phyloP scores from a whole-genome alignment of 179 eudicot genomes.

The Silene vulgaris region DNA sequence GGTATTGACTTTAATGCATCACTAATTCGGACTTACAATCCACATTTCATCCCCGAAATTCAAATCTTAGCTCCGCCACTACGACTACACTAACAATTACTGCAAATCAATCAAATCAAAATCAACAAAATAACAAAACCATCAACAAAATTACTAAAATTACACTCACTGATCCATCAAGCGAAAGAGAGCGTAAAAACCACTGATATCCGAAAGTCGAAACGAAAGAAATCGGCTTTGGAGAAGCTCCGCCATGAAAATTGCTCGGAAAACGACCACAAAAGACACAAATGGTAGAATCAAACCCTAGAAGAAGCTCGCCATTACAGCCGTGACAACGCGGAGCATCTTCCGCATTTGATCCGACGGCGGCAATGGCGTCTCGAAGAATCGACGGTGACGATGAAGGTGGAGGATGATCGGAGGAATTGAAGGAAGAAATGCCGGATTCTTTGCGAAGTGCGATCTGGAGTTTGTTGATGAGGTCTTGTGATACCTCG shows the following conservation, averaged over 20 bases:
- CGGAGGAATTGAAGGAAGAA: constrained; percentile 38
- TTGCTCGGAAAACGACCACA: constrained; percentile 39
- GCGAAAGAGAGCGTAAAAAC: constrained; percentile 59
- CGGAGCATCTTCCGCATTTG: constrained; percentile 30
- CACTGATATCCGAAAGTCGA: constrained; percentile 55
- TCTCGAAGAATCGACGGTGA: constrained; percentile 39
- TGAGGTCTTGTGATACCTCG: constrained; percentile 40
- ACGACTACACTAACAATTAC: not conserved
- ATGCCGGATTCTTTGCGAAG: constrained; percentile 52
- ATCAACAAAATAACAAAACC: too few relatives aligned
- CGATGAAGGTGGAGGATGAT: constrained; percentile 44
- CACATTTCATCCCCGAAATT: not conserved
- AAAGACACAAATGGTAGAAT: constrained; percentile 62
- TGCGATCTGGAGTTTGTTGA: constrained; percentile 48
- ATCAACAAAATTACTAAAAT: not conserved
- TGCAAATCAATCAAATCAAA: not conserved
- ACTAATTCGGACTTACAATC: not conserved
- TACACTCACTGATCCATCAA: constrained; percentile 53
- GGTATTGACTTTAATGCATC: not conserved
- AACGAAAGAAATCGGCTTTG: constrained; percentile 42
- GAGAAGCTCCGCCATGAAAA: constrained; percentile 31
- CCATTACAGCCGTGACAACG: constrained; percentile 62
- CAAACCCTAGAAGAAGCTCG: constrained; percentile 51
- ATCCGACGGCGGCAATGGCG: constrained; percentile 42
- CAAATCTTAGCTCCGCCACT: not conserved